Evolutionary conservation across 164 flowering plant species (phyloP).

Genomic region (Vitis rupestris): DNA sequence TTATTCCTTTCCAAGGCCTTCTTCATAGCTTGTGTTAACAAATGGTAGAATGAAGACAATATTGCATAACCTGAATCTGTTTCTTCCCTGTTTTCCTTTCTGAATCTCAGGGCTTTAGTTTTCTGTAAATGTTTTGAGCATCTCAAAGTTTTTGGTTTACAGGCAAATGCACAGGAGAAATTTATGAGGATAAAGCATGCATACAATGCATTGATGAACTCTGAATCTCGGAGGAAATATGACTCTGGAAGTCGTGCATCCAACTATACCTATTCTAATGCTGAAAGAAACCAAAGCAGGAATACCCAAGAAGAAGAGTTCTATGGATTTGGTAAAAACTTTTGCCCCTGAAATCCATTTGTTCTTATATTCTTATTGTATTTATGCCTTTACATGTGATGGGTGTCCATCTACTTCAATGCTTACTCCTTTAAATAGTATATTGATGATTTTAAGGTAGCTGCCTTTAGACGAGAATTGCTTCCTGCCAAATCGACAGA

Average conservation of each 20-base stretch:
- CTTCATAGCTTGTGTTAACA: neutral
- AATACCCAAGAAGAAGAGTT: constrained; percentile 67
- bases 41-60: neutral
- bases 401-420: neutral
- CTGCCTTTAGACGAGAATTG: too few relatives aligned
- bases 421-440: neutral
- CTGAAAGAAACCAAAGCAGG: constrained; percentile 40
- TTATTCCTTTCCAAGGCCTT: neutral
- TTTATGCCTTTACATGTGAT: neutral
- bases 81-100: neutral
- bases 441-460: neutral
- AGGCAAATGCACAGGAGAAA: constrained; percentile 89
- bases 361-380: neutral
- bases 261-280: constrained; percentile 39
- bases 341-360: neutral
- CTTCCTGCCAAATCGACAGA: too few relatives aligned
- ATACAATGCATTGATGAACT: constrained; percentile 71
- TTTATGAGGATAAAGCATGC: constrained; percentile 97
- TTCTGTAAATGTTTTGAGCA: neutral
- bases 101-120: neutral
- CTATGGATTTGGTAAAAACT: constrained; percentile 81
- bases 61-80: neutral
- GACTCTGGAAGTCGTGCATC: constrained; percentile 41
- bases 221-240: constrained; percentile 54
- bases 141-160: constrained; percentile 4